phyloP scores from a whole-genome alignment of 1,139 yeast species.

The Yamadazyma pseudoaaseri region DNA sequence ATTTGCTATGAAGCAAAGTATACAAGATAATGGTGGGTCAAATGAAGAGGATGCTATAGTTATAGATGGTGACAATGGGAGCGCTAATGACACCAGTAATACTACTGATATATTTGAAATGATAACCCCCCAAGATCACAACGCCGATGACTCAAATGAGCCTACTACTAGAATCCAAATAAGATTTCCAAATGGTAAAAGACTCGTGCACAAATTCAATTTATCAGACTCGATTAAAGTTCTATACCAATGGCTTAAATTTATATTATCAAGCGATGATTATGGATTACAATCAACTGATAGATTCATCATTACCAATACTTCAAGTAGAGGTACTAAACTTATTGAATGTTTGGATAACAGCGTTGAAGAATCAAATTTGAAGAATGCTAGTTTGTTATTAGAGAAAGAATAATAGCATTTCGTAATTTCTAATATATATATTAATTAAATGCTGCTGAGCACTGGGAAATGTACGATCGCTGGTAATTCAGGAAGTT shows the following conservation, averaged over 20 bases:
- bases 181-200: constrained; percentile 80
- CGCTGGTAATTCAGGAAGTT: constrained; percentile 9
- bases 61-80: constrained; percentile 17
- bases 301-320: constrained; percentile 50
- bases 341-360: constrained; percentile 57
- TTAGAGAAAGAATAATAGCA: constrained; percentile 49
- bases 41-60: constrained; percentile 22
- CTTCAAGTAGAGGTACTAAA: constrained; percentile 66
- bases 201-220: constrained; percentile 73
- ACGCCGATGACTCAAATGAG: constrained; percentile 54
- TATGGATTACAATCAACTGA: constrained; percentile 45
- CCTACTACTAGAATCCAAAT: constrained; percentile 79
- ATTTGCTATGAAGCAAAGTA: constrained; percentile 70
- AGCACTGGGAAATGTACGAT: constrained; percentile 7
- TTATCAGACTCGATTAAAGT: constrained; percentile 51
- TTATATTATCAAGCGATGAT: constrained; percentile 51
- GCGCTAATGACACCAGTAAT: constrained; percentile 10
- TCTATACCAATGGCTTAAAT: constrained; percentile 48
- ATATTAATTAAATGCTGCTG: background rate
- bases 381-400: constrained; percentile 77
- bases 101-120: constrained; percentile 34
- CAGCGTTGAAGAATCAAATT: constrained; percentile 72
- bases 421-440: background rate
- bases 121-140: constrained; percentile 49
- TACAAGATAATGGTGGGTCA: constrained; percentile 26